phyloP scores from a whole-genome alignment of 2,329 filamentous ascomycete genomes.

The Epichloe hybrida region DNA sequence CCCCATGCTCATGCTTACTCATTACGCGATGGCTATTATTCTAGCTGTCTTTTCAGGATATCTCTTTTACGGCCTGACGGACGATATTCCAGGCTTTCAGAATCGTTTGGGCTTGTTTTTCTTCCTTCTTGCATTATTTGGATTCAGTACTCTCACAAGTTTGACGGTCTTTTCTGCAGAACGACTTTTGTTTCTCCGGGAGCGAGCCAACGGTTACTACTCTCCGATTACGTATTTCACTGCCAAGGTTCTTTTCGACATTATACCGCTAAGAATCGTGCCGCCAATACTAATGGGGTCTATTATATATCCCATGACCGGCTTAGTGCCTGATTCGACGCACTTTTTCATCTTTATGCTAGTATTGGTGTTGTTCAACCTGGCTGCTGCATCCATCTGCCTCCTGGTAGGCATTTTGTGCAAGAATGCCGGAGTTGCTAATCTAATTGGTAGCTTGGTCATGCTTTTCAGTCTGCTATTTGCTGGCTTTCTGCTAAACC shows the following conservation, averaged over 20 bases:
- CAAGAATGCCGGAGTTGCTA: slow-evolving; percentile 81
- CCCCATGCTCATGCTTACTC: slow-evolving; percentile 94
- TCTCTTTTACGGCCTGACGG: slow-evolving; percentile 89
- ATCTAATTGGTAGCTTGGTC: slow-evolving; percentile 82
- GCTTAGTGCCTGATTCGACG: slow-evolving; percentile 63
- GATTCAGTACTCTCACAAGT: slow-evolving; percentile 90
- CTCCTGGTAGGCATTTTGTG: slow-evolving; percentile 94
- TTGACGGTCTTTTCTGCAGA: slow-evolving; percentile 89
- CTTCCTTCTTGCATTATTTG: slow-evolving; percentile 89
- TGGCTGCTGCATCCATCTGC: slow-evolving; percentile 85
- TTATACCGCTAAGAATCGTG: slow-evolving; percentile 84
- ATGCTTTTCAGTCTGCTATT: slow-evolving; percentile 97
- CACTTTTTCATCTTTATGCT: slow-evolving; percentile 89
- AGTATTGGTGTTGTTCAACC: slow-evolving; percentile 87
- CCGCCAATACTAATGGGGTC: slow-evolving; percentile 90
- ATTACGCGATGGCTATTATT: slow-evolving; percentile 93
- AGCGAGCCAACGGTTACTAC: slow-evolving; percentile 95
- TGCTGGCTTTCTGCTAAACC: slow-evolving; percentile 85
- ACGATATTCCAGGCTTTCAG: slow-evolving; percentile 95
- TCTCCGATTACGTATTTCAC: slow-evolving; percentile 86
- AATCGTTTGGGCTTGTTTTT: slow-evolving; percentile 96
- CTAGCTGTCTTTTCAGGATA: slow-evolving; percentile 89
- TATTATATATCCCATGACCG: slow-evolving; percentile 97
- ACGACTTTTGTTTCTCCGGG: slow-evolving; percentile 77
- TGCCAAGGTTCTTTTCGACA: slow-evolving; percentile 96